Conservation (phyloP, 768 basidiomycete genomes). For the Pisolithus albus region DNA sequence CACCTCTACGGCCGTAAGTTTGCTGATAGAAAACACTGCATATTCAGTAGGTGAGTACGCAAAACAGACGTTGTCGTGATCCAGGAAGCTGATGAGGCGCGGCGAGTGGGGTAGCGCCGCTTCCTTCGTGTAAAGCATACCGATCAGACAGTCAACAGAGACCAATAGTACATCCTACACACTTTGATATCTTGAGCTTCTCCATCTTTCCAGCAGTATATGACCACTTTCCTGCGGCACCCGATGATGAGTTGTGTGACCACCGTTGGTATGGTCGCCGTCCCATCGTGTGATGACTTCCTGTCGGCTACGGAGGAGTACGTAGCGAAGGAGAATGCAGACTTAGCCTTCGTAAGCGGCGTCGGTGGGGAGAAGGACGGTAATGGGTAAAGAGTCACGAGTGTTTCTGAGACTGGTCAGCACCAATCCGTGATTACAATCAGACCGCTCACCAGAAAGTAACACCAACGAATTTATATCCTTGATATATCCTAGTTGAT, state of each 20-base stretch:
- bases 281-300: slow-evolving; percentile 19
- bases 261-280: slow-evolving; percentile 48
- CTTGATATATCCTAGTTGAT: slow-evolving; percentile 80
- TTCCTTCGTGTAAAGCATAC: slow-evolving; percentile 49
- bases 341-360: slow-evolving; percentile 67
- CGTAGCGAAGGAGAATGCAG: slow-evolving; percentile 76
- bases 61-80: slow-evolving; percentile 55
- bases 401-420: slow-evolving; percentile 39
- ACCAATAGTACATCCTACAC: slow-evolving; percentile 9
- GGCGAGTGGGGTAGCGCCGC: slow-evolving; percentile 80
- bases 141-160: not conserved
- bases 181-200: slow-evolving; percentile 70
- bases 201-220: slow-evolving; percentile 85
- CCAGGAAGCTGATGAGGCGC: slow-evolving; percentile 72
- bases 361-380: slow-evolving; percentile 67
- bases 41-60: slow-evolving; percentile 68
- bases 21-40: slow-evolving; percentile 62
- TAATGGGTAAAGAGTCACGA: slow-evolving; percentile 68
- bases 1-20: slow-evolving; percentile 52
- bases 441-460: slow-evolving; percentile 59
- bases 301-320: slow-evolving; percentile 53
- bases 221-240: slow-evolving; percentile 75
- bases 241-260: slow-evolving; percentile 80
- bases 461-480: slow-evolving; percentile 82
- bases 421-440: not conserved